phyloP scores from a whole-genome alignment of 1,284 basidiomycete genomes.

The Cerioporus squamosus region DNA sequence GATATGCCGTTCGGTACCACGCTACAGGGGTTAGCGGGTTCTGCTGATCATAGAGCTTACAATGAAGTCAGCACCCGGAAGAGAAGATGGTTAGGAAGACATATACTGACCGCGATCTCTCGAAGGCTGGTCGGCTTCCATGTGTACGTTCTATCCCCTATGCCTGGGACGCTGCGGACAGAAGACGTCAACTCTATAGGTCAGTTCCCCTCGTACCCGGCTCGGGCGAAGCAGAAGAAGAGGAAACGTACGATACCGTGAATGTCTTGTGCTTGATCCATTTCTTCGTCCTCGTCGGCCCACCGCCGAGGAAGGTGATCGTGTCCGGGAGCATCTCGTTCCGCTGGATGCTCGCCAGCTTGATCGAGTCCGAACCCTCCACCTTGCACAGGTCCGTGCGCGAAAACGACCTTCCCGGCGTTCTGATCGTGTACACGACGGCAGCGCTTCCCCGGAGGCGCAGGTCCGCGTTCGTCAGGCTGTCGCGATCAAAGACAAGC shows the following conservation, averaged over 20 bases:
- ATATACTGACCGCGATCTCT: conserved; percentile 14
- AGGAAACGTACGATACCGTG: not conserved
- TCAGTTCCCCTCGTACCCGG: not conserved
- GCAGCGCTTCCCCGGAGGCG: conserved; percentile 3
- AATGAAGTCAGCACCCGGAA: not conserved
- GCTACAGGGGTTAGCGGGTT: conserved; percentile 14
- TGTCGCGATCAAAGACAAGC: conserved; percentile 6
- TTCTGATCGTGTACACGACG: conserved; percentile 7
- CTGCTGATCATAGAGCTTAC: conserved; percentile 2
- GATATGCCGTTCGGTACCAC: conserved; percentile 14
- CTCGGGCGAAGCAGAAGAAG: not conserved
- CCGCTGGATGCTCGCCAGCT: conserved; percentile 13
- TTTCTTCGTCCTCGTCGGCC: conserved; percentile 9
- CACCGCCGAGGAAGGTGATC: conserved; percentile 12
- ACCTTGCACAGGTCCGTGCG: conserved; percentile 9
- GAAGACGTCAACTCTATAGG: not conserved
- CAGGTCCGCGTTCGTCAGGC: conserved; percentile 11
- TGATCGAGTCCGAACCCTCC: not conserved
- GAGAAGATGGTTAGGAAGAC: too few species aligned
- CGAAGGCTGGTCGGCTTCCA: conserved; percentile 12
- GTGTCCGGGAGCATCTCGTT: conserved; percentile 16
- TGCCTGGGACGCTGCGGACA: not conserved
- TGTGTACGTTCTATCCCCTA: not conserved
- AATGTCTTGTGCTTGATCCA: conserved; percentile 13
- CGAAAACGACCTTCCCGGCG: not conserved